A percentile compares a stretch with the other conserved stretches of the same genome.
phyloP scores from a whole-genome alignment of 1,284 basidiomycete species.

The Ustilago curta region DNA sequence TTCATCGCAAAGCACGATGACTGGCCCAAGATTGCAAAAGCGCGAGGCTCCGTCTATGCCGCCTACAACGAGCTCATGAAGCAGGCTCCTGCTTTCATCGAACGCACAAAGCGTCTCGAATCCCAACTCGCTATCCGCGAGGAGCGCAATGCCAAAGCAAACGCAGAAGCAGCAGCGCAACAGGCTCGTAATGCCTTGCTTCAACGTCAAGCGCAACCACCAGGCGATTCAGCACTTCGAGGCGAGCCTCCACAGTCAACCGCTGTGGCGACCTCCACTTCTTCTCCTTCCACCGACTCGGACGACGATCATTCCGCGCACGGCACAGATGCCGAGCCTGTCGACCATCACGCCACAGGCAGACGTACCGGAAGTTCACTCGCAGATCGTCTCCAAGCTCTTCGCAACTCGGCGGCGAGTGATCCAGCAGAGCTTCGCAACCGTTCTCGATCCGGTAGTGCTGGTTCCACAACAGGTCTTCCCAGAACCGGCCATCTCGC shows the following conservation, averaged over 20 bases:
- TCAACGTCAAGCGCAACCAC: conserved; percentile 28
- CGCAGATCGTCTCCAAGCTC: conserved; percentile 48
- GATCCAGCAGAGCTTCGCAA: conserved; percentile 44
- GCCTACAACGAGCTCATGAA: conserved; percentile 67
- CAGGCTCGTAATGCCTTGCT: conserved; percentile 26
- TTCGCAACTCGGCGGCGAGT: conserved; percentile 35
- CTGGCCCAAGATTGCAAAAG: conserved; percentile 56
- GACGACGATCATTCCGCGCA: conserved; percentile 36
- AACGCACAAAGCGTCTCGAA: conserved; percentile 61
- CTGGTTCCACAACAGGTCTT: conserved; percentile 8
- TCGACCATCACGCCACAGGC: conserved; percentile 38
- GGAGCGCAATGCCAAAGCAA: conserved; percentile 50
- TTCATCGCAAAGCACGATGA: conserved; percentile 67
- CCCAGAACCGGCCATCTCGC: conserved; percentile 25
- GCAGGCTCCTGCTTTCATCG: conserved; percentile 62
- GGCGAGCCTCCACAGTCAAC: not conserved
- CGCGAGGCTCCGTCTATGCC: conserved; percentile 55
- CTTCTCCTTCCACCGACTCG: conserved; percentile 9
- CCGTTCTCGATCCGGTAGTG: conserved; percentile 27
- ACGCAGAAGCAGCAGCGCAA: conserved; percentile 26
- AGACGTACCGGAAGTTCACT: conserved; percentile 38
- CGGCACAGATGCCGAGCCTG: conserved; percentile 42
- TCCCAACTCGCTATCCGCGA: conserved; percentile 57
- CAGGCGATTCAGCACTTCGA: conserved; percentile 37
- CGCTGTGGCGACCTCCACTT: not conserved